Base-by-base conservation (phyloP, 2,329 filamentous ascomycete species). In the Ceratocystis lukuohia region DNA sequence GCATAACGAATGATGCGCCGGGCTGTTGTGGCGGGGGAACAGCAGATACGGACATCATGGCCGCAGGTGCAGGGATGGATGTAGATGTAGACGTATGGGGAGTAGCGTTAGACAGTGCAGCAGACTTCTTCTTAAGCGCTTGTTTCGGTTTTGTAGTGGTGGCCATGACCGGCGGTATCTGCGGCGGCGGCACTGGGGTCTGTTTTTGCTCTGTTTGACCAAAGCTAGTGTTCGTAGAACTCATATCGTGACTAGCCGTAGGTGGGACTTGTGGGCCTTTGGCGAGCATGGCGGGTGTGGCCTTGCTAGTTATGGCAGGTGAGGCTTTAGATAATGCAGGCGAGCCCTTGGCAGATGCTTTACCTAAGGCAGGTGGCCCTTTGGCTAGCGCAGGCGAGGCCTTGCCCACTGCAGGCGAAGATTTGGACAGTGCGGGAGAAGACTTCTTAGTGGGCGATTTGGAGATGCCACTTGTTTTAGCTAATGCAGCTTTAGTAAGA, bases 101-200 rank as follows among this genome's bases (percentile, higher is more conserved):
- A 44, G 69, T 70, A 5, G 69, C 66, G n/a, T 70, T 72, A 65
- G 76, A 76, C 41, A 75, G 71, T 61, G 73, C 74, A 64, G 72
- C 70, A 15, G 73, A 71, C 65, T 76, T 76, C 30, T 73, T 70
- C 44, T 72, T 71, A 50, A 70, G 69, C 2, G 61, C 66, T 4
- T 70, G 57, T 15, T 66, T 66, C 4, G 65, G 17, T 53, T 53
- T 67, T 5, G 45, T 22, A 30, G 48, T 37, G 33, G 53, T 5
- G 30, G 25, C 57, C 17, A 62, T 64, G 28, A 61, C 62, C 0
- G 44, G 37, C 28, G 67, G 66, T 20, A 65, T 68, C 48, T 65
- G 64, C 25, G 65, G 62, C 37, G 67, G 72, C 70, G 56, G 71
- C 67, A 53, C 62, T 57, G 10, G 68, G 45, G 67, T 65, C 41